Base-by-base conservation (phyloP, 2,329 filamentous ascomycete genomes). In the Aspergillus aculeatus region DNA sequence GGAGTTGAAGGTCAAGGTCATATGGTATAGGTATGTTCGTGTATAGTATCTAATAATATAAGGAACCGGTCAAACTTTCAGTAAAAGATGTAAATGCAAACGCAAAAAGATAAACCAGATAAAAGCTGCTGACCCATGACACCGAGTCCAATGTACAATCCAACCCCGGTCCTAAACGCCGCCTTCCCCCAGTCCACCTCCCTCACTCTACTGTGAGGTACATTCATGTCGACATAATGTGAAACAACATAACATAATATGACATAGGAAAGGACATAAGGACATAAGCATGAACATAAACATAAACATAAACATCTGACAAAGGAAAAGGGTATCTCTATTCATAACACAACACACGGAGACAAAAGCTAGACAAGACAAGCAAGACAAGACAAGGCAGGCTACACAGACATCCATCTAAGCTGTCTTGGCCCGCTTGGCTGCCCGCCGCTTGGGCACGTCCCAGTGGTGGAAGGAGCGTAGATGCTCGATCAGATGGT, bases 401-500 rank as follows among this genome's bases (percentile, higher is more conserved):
- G 32, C 32, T 3, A 35, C 11, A 5, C 12, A 35, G 32, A 35
- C 32, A 35, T 35, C 32, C 32, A 4, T 63, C 64, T 67, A 60
- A 55, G 58, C 57, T 50, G 56, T 57, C 62, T 66, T 62, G 31
- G 59, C 32, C 26, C 71, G 69, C 66, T 73, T 74, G 57, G 71
- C 68, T 14, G 68, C 66, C 14, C 68, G 65, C 1, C 76, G 75
- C 68, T 79, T 78, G 2, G 77, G 75, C 19, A 81, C 68, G 35
- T 82, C 75, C 50, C 79, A 70, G 57, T 81, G 78, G 67, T 87
- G 85, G 61, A 81, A 84, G 48, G 82, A 82, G 55, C 84, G 75
- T 55, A 83, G 69, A 68, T 87, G 85, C 66, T 86, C 85, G 44
- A 77, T 77, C 47, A 85, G 74, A 66, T 87, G 84, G 66, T 87